A percentile compares a stretch with the other conserved stretches of the same genome.
Conservation (phyloP, 1,284 basidiomycete genomes). For the Megacollybia platyphylla region DNA sequence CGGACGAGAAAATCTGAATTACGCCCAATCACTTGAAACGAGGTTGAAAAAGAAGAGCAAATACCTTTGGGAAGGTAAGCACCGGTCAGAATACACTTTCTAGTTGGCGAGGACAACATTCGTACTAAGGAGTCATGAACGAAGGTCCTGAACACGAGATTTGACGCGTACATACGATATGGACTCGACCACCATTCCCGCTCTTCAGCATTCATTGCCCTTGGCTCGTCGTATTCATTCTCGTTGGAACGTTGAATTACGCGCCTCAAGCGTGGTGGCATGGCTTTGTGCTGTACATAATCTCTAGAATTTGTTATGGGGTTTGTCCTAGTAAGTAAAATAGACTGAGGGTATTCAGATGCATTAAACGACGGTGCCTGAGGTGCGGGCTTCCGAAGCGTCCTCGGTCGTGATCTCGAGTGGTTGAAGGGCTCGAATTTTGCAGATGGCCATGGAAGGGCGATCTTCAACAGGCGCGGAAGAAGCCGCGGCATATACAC, state of each 20-base stretch:
- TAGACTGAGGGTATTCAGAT: conserved; percentile 32
- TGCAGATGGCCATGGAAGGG: not conserved
- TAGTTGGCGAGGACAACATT: conserved; percentile 54
- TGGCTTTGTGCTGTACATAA: conserved; percentile 41
- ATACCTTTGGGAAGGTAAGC: conserved; percentile 45
- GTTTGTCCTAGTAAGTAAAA: conserved; percentile 39
- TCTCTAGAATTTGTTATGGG: conserved; percentile 32
- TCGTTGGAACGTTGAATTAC: conserved; percentile 10
- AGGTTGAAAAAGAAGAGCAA: conserved; percentile 6
- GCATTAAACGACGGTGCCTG: conserved; percentile 28
- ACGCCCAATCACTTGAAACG: not conserved
- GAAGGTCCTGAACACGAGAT: conserved; percentile 1
- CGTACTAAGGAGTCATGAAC: conserved; percentile 33
- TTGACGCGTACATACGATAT: conserved; percentile 39
- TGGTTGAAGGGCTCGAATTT: conserved; percentile 4
- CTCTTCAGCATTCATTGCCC: conserved; percentile 51
- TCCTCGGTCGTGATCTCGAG: conserved; percentile 24
- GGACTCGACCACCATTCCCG: conserved; percentile 58
- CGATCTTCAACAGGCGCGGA: conserved; percentile 6
- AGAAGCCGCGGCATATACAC: conserved; percentile 7
- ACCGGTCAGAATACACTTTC: conserved; percentile 37
- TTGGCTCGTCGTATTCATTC: conserved; percentile 21
- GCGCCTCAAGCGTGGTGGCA: conserved; percentile 29
- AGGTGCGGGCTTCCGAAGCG: conserved; percentile 23
- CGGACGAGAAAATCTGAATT: conserved; percentile 54